phyloP scores from a whole-genome alignment of 805 yeast genomes.

The Spathaspora passalidarum region DNA sequence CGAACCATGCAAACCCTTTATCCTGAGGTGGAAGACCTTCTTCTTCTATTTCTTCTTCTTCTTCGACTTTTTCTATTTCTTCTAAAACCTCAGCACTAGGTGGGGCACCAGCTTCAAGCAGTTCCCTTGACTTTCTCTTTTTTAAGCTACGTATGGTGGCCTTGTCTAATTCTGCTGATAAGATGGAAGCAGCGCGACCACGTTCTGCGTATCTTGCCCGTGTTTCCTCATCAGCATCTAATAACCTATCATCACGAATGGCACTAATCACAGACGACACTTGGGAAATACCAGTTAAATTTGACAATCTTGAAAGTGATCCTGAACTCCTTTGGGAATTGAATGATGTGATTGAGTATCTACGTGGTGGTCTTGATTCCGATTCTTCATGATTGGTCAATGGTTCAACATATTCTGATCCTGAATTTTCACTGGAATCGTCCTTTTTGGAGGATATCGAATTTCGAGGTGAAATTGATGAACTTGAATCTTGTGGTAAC shows the following conservation, averaged over 20 bases:
- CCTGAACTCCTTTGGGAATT: neutral
- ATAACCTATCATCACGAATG: neutral
- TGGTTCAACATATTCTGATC: neutral
- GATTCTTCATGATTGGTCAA: neutral
- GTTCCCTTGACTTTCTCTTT: neutral
- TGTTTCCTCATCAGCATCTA: neutral
- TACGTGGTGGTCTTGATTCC: neutral
- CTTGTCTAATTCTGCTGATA: neutral
- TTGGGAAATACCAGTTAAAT: neutral
- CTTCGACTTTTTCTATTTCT: neutral
- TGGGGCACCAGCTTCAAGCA: neutral
- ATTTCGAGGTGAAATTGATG: neutral
- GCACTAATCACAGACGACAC: constrained; percentile 1
- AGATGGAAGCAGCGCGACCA: neutral
- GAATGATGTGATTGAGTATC: neutral
- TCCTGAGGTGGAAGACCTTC: constrained; percentile 4
- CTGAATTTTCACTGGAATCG: neutral
- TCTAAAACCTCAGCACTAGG: neutral
- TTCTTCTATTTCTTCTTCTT: neutral
- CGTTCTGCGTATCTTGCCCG: neutral
- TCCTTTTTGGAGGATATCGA: neutral
- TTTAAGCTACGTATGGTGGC: neutral
- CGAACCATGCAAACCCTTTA: constrained; percentile 46
- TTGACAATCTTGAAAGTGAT: neutral
- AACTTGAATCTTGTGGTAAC: neutral